Evolutionary conservation across 495 filamentous ascomycete species (phyloP), one percentile per base, ranked within the genome.

Genomic region (Talaromyces thailandensis): DNA sequence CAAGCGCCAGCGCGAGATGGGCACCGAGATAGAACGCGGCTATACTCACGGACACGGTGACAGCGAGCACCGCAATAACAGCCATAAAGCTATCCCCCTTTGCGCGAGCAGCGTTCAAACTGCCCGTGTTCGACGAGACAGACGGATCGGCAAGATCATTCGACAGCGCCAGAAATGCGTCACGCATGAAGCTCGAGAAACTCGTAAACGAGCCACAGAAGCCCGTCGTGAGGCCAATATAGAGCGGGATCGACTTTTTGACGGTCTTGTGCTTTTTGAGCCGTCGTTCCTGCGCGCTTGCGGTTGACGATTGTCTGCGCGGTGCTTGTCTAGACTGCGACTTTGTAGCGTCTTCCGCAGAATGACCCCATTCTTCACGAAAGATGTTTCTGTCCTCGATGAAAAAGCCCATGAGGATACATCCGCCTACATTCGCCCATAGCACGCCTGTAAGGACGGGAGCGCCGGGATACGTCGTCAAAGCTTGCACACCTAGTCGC

Each of bases 151-250:
- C 79, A 11, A 91, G 75, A 58, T 85, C 82, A 68, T 96, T 96
- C 6, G 90, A 86, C 12, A 97, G 71, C 0, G 90, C 87, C n/a
- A 96, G 79, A 72, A 96, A 96, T 55, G 81, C 73, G 68, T 95
- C 93, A 4, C 93, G 85, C 45, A 93, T 87, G 69, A 96, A 96
- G 12, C 89, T 86, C 0, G 92, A 96, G 74, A 97, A 98, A 40
- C 88, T 91, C 3, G 94, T 98, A 58, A 94, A 87, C 66, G 86
- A 92, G 60, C 94, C 94, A 72, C 94, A 98, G 76, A 96, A 97
- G 12, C 94, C 94, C 2, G 91, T 95, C 0, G 93, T 85, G 1
- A 98, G 84, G 21, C 94, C 94, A 61, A 97, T 90, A 70, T 94
- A 97, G 0, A 96, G 80, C 0, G 93, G 92, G 51, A 94, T 87